Base-by-base conservation (phyloP, 495 filamentous ascomycete genomes). In the Barbatosphaeria neglecta region DNA sequence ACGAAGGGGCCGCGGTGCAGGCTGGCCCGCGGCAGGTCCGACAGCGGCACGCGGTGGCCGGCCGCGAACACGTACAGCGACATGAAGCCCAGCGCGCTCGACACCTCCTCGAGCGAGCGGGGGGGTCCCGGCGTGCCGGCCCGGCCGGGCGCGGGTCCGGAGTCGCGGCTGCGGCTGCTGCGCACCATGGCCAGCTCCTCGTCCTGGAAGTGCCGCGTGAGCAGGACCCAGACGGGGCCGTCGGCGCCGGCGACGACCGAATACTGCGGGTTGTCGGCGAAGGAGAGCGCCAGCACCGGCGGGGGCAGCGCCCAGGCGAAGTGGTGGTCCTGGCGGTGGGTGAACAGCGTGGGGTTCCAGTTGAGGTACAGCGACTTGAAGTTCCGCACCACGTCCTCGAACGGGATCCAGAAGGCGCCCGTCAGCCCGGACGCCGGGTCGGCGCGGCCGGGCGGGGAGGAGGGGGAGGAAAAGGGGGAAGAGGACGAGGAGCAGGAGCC, bases 361-460 rank as follows among this genome's bases (percentile, higher is more conserved):
- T 96, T 99, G 38, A 97, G 68, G 62, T 97, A 99, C 23, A 97
- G 73, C 20, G 90, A 93, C 50, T 95, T 86, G 51, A 95, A 99
- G 55, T 92, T 78, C 53, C 92, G 89, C 24, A 87, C 73, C 6
- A 95, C 77, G 43, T 86, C 82, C 45, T 89, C 82, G 31, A 89
- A 75, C 22, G 80, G 77, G 69, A 97, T 95, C 90, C 92, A 96
- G 58, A 97, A 95, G 20, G 79, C 81, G 8, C 90, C 88, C 15
- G 84, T 81, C 46, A 51, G 51, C 18, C 49, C 15, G 6, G 10
- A n/a, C 13, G 31, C 31, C 13, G 9, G 20, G 9, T 41, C 39
- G 37, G 13, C 17, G n/a, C n/a, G 39, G 7, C 20, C 10, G 20
- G 3, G 13, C 19, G 3, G 6, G 11, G 18, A 23, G 8, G 2